phyloP scores from a whole-genome alignment of 2,329 filamentous ascomycete genomes.

The Phyllosticta ampelicida region DNA sequence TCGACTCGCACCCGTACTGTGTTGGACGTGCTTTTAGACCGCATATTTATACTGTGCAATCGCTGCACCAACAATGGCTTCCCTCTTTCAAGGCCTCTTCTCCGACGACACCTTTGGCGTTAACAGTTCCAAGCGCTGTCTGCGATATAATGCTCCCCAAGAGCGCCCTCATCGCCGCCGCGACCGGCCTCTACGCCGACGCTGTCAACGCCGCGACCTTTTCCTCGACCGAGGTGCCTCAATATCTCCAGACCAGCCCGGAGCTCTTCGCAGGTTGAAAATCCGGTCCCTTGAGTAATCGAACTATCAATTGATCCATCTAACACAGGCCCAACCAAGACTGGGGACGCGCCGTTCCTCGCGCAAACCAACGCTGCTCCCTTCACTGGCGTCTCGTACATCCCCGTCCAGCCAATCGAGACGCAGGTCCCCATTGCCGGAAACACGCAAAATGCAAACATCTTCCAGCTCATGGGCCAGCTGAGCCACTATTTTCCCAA shows the following conservation, averaged over 20 bases:
- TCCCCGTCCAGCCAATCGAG: slow-evolving; percentile 59
- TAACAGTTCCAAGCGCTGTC: background rate
- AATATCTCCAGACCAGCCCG: slow-evolving; percentile 7
- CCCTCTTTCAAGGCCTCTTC: background rate
- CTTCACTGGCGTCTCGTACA: slow-evolving; percentile 49
- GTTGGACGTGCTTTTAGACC: background rate
- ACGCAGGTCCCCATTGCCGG: slow-evolving; percentile 58
- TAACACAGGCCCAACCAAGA: slow-evolving; percentile 53
- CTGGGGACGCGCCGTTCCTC: slow-evolving; percentile 57
- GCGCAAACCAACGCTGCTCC: slow-evolving; percentile 60
- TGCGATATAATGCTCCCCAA: background rate
- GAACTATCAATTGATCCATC: background rate
- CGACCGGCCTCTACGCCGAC: slow-evolving; percentile 2
- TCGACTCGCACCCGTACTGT: background rate
- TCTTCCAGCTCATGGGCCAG: slow-evolving; percentile 61
- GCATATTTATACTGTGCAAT: background rate
- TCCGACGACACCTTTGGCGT: background rate
- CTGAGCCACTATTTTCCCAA: slow-evolving; percentile 61
- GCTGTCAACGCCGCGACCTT: background rate
- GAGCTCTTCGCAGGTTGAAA: slow-evolving; percentile 5
- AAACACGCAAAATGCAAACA: slow-evolving; percentile 47
- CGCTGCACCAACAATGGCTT: background rate
- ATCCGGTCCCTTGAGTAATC: background rate
- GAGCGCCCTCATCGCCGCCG: background rate
- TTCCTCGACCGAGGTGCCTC: background rate